These are phyloP conservation scores for Saksenaea oblongispora DNA, from an alignment of 371 early-diverging fungal species.

Conservation along the genomic window DNA sequence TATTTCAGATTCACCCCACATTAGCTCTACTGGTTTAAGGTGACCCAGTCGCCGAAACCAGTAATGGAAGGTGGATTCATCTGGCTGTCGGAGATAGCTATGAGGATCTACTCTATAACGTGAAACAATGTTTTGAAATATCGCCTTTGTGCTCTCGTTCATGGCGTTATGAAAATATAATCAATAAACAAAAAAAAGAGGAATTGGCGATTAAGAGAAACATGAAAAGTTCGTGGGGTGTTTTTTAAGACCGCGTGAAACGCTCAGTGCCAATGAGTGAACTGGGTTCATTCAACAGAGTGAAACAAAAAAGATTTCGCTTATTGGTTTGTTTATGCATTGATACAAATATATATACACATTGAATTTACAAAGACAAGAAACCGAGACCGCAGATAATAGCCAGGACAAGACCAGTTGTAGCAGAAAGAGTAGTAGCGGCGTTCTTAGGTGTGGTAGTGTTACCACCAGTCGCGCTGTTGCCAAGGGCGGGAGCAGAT, in stretches of 20 bases:
- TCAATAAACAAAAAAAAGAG: neutral
- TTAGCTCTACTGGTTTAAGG: slow-evolving; percentile 53
- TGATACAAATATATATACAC: neutral
- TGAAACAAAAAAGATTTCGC: neutral
- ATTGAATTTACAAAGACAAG: neutral
- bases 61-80: slow-evolving; percentile 32
- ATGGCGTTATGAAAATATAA: no score
- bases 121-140: slow-evolving; percentile 7
- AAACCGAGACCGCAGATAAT: neutral
- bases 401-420: neutral
- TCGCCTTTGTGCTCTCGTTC: neutral
- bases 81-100: slow-evolving; percentile 35
- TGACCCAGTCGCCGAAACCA: slow-evolving; percentile 47
- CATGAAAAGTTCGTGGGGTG: neutral
- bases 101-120: slow-evolving; percentile 22
- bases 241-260: neutral
- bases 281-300: neutral
- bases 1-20: slow-evolving; percentile 42
- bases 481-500: slow-evolving; percentile 8
- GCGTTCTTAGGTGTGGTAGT: neutral
- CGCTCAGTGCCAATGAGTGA: neutral
- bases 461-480: neutral
- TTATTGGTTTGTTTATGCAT: neutral
- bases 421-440: neutral
- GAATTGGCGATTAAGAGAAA: neutral